Percentiles rank a stretch among this genome's conserved stretches.
These are phyloP conservation scores for Vitis hybrid DNA, from an alignment of 177 flowering plant species.

Conservation along the genomic window DNA sequence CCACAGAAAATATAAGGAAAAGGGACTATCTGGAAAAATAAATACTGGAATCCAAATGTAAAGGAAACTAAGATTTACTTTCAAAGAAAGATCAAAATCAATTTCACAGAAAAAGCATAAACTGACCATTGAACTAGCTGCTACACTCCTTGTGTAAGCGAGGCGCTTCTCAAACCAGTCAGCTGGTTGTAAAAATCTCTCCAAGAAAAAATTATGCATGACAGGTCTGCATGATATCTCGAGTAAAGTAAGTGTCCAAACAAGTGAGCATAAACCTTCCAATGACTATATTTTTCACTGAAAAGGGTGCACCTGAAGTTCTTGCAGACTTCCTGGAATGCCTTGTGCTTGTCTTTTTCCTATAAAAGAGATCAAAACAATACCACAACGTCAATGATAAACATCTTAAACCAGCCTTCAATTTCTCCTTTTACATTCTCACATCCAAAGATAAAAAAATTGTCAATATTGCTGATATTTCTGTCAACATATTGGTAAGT, in stretches of 20 bases:
- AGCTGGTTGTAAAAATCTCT: slow-evolving; percentile 86
- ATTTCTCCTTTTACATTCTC: not conserved
- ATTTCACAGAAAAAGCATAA: slow-evolving; percentile 4
- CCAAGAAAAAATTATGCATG: slow-evolving; percentile 93
- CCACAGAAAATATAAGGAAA: not conserved
- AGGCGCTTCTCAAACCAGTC: slow-evolving; percentile 97
- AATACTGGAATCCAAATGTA: not conserved
- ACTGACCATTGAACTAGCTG: slow-evolving; percentile 96
- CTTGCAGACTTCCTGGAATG: slow-evolving; percentile 77
- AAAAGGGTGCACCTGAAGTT: slow-evolving; percentile 71
- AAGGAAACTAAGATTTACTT: not conserved
- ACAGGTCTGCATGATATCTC: slow-evolving; percentile 73
- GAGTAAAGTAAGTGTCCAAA: slow-evolving; percentile 6
- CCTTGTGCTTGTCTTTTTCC: slow-evolving; percentile 86
- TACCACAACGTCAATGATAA: too few species aligned
- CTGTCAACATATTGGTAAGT: too few species aligned
- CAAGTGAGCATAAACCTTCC: not conserved
- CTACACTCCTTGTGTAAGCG: slow-evolving; percentile 92
- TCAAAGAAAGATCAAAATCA: not conserved
- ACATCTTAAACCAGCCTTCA: not conserved
- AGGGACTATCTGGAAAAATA: not conserved
- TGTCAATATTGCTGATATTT: too few species aligned
- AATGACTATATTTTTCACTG: not conserved
- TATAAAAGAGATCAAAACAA: slow-evolving; percentile 16
- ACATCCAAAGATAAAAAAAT: not conserved